Base-by-base conservation (phyloP, 2,329 filamentous ascomycete species). In the Ambrosiella cleistominuta region DNA sequence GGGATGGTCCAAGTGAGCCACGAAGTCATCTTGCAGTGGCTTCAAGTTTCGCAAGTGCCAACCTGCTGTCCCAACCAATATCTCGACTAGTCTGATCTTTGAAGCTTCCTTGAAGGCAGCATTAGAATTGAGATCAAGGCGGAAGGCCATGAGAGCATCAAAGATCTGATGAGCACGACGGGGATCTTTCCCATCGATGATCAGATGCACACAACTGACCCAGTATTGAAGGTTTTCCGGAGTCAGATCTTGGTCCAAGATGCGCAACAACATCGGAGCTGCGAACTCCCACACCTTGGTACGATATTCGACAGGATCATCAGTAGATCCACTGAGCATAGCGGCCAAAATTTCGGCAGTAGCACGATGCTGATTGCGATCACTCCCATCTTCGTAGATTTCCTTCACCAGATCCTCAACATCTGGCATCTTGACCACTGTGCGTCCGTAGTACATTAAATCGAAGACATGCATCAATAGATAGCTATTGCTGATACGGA, bases 41-140 rank as follows among this genome's bases (percentile, higher is more conserved):
- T 88, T 81, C 64, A 94, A 88, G 9, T 88, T 75, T 62, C 88
- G 88, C 75, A 96, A 98, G 69, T 98, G 93, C 93, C 94, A 98
- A 1, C 93, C 93, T 40, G 83, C 80, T 65, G 95, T 89, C 50
- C 83, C 82, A 60, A 98, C 86, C 62, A 87, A 80, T 63, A 95
- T 88, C 64, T 96, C 88, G 15, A 98, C 75, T 37, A 98, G 74
- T 63, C 93, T 85, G 13, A 98, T 88, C 72, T 97, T 96, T 36
- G 91, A 94, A 58, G 91, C 95, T 68, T 98, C 94, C 69, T 98
- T 98, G 77, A 98, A 98, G 0, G 93, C 93, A 3, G 94, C 93
- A 67, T 97, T 96, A 0, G 91, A 96, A 5, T 81, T 76, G 84
- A 97, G 91, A 67, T 98, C 93, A 8, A 98, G 76, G 37, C 88